A percentile compares a stretch with the other conserved stretches of the same genome.
phyloP scores from a whole-genome alignment of 805 yeast species.

The Kluyveromyces lactis region DNA sequence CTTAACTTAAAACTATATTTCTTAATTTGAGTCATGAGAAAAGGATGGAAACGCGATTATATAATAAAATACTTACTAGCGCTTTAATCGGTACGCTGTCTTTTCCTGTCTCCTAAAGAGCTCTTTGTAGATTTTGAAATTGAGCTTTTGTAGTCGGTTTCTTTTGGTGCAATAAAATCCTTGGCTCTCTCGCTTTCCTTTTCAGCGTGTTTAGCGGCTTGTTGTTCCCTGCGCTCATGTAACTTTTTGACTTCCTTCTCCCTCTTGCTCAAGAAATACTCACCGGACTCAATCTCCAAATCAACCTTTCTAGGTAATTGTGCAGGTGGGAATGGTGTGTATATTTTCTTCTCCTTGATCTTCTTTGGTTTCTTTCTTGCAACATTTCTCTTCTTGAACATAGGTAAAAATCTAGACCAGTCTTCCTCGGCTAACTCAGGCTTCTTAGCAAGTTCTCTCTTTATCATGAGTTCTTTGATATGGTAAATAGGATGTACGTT shows the following conservation, averaged over 20 bases:
- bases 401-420: conserved; percentile 94
- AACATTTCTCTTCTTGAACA: conserved; percentile 92
- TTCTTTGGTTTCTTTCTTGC: conserved; percentile 84
- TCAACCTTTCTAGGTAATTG: conserved; percentile 96
- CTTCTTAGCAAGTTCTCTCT: conserved; percentile 86
- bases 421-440: conserved; percentile 95
- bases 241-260: conserved; percentile 68
- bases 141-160: conserved; percentile 44
- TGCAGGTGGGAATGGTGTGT: conserved; percentile 99
- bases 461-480: conserved; percentile 95
- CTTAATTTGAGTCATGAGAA: no score
- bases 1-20: no score
- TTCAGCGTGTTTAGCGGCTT: conserved; percentile 56
- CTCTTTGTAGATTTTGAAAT: conserved; percentile 22
- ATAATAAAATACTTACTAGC: no score
- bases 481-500: conserved; percentile 97
- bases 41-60: no score
- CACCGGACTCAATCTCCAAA: conserved; percentile 96
- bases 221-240: conserved; percentile 72
- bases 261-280: conserved; percentile 82
- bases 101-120: neutral
- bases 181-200: conserved; percentile 64
- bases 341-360: conserved; percentile 57
- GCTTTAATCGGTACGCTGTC: neutral
- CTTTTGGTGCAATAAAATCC: conserved; percentile 83